Conservation (phyloP, 257 asterid species). For the Parsonsia alboflavescens region DNA sequence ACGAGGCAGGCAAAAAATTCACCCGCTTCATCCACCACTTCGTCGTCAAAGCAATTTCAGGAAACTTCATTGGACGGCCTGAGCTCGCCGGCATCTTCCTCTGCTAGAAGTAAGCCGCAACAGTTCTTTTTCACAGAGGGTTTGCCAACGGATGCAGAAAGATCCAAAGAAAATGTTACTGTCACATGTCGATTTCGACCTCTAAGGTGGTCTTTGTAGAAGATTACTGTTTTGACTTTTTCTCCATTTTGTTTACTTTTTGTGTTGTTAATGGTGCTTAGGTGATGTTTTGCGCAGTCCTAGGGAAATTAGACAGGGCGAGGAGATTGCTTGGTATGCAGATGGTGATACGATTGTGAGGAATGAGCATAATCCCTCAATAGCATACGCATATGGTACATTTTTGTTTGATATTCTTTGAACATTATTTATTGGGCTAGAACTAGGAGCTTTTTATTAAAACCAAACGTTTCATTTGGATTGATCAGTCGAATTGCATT, state of each 20-base stretch:
- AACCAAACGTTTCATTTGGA: not conserved
- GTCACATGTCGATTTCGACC: conserved; percentile 99
- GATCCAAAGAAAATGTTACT: conserved; percentile 86
- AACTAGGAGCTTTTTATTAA: not conserved
- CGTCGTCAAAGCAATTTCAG: conserved; percentile 67
- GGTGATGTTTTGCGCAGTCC: conserved; percentile 49
- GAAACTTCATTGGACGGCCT: conserved; percentile 61
- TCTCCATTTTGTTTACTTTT: not conserved
- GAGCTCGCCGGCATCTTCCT: conserved; percentile 91
- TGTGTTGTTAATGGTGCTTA: conserved; percentile 14
- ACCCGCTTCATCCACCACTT: conserved; percentile 74
- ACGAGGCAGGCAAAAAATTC: conserved; percentile 35
- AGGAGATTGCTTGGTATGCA: conserved; percentile 98
- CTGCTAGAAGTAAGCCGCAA: conserved; percentile 67
- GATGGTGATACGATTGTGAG: conserved; percentile 97
- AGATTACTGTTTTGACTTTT: not conserved
- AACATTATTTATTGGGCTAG: conserved; percentile 13
- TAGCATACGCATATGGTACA: conserved; percentile 96
- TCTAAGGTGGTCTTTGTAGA: conserved; percentile 57
- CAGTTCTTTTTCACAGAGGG: conserved; percentile 46
- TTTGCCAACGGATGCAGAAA: conserved; percentile 44
- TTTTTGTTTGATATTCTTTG: conserved; percentile 10
- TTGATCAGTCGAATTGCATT: not conserved
- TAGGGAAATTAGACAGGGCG: conserved; percentile 95
- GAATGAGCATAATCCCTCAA: conserved; percentile 80